A percentile compares a stretch with the other conserved stretches of the same genome.
Conservation (phyloP, 345 rosid species). For the Eucalyptus brandiana region DNA sequence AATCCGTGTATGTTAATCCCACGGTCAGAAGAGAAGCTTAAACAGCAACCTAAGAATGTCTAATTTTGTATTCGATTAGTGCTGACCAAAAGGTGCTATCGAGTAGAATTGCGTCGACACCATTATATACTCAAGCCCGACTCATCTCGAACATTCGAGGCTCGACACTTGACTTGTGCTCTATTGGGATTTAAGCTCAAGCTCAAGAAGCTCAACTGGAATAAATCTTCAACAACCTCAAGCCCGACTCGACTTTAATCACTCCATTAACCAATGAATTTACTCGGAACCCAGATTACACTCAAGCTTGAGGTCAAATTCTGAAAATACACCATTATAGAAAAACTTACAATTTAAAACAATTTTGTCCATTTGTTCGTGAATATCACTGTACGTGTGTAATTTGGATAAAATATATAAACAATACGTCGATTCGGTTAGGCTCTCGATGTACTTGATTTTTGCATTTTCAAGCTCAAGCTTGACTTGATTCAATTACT, state of each 20-base stretch:
- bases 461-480: background rate
- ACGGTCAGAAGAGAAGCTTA: too few relatives aligned
- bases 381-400: background rate
- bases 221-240: background rate
- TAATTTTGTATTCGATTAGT: background rate
- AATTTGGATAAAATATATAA: background rate
- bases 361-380: background rate
- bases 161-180: background rate
- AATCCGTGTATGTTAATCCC: too few relatives aligned
- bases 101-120: background rate
- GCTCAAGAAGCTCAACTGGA: background rate
- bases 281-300: background rate
- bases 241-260: background rate
- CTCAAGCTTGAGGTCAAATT: background rate
- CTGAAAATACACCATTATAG: background rate
- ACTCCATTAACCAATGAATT: background rate
- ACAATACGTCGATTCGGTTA: background rate
- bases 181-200: background rate
- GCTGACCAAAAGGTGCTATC: background rate
- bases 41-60: background rate
- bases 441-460: background rate
- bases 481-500: background rate
- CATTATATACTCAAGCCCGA: background rate
- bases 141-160: background rate
- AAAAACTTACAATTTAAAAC: background rate